Percentiles rank a stretch among this genome's conserved stretches.
These are phyloP conservation scores for Aspergillus sp. DNA, from an alignment of 2,329 filamentous ascomycete genomes.

Conservation along the genomic window DNA sequence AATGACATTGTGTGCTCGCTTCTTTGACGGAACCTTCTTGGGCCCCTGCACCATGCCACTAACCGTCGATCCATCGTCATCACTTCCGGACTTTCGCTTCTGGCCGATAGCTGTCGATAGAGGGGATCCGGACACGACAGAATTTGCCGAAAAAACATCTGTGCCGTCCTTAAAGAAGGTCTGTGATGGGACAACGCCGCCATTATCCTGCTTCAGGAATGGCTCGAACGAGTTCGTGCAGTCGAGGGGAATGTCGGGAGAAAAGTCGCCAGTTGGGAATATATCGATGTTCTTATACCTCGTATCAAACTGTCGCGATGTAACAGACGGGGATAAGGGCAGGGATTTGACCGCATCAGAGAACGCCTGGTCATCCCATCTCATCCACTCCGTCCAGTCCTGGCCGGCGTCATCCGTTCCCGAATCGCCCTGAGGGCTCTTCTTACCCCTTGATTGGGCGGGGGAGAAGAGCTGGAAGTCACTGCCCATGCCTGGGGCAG, in stretches of 20 bases:
- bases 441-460: slow-evolving; percentile 18
- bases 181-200: slow-evolving; percentile 3
- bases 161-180: slow-evolving; percentile 4
- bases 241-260: slow-evolving; percentile 32
- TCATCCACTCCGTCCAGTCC: slow-evolving; percentile 49
- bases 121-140: slow-evolving; percentile 24
- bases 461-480: slow-evolving; percentile 38
- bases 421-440: slow-evolving; percentile 20
- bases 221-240: slow-evolving; percentile 27
- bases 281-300: slow-evolving; percentile 22
- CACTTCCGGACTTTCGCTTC: slow-evolving; percentile 70
- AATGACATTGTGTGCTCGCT: slow-evolving; percentile 97
- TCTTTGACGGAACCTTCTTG: slow-evolving; percentile 69
- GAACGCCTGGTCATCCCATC: slow-evolving; percentile 42
- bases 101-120: slow-evolving; percentile 40
- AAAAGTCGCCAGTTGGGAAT: slow-evolving; percentile 26
- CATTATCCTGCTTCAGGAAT: slow-evolving; percentile 9
- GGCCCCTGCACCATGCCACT: slow-evolving; percentile 29
- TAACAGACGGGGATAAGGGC: slow-evolving; percentile 23
- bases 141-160: slow-evolving; percentile 19
- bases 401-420: slow-evolving; percentile 31
- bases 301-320: slow-evolving; percentile 26
- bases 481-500: slow-evolving; percentile 27
- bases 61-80: slow-evolving; percentile 39
- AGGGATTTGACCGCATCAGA: slow-evolving; percentile 29